Base-by-base conservation (phyloP, 306 rosid genomes). In the Cicer pinnatifidum region DNA sequence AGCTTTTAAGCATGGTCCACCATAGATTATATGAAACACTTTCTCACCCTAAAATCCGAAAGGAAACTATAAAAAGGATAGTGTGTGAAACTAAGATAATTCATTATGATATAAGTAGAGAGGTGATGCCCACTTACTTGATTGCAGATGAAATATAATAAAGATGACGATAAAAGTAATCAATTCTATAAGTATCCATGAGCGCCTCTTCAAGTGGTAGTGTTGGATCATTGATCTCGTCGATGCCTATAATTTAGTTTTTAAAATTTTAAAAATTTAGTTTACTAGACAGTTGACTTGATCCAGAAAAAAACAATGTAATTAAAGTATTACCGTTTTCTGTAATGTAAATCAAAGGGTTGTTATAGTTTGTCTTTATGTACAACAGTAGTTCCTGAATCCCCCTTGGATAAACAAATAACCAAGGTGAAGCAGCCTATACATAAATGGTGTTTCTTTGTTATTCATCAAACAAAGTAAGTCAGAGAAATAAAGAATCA, bases 311-410 rank as follows among this genome's bases (percentile, higher is more conserved):
- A 62, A 37, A 38, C 15, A 15, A 70, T 8, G 40, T 20, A 20
- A 48, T 5, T 39, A 12, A 46, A 38, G 77, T 33, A 28, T 66
- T 81, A 89, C 94, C 91, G 57, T 87, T 89, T 76, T 89, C 95
- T 15, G 88, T 89, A 11, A 91, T 91, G 81, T 87, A 91, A 54
- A 86, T 83, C 7, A 87, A 33, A 19, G 89, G 92, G 50, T 84
- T 80, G 6, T 85, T 57, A 41, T 89, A 91, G 77, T 73, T 82
- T n/a, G 0, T 51, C 78, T 79, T 89, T 17, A 58, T 74, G 75
- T 91, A 85, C 51, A 76, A 20, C 74, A 89, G 37, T 16, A 83
- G 16, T 3, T 87, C 84, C 2, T 9, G 65, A 72, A 91, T 61
- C 51, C 97, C 92, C 47, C 46, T 76, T 9, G 95, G 95, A 82